phyloP scores from a whole-genome alignment of 2,329 filamentous ascomycete species.

The Myriosclerotinia scirpicola region DNA sequence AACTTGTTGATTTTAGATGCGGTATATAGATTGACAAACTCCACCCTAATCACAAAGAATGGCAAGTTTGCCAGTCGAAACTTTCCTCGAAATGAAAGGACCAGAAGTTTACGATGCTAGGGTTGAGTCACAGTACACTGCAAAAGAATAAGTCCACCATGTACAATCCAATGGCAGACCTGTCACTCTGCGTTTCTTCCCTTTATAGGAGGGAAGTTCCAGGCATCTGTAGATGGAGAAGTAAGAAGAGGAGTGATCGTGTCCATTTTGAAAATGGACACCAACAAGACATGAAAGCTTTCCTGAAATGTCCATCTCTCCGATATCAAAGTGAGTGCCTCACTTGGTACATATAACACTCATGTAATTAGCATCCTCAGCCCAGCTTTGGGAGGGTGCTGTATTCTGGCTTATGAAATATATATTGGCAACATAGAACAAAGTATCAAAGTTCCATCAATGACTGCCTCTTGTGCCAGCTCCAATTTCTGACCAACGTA shows the following conservation, averaged over 20 bases:
- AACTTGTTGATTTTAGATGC: background rate
- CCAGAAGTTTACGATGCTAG: background rate
- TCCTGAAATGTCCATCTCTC: background rate
- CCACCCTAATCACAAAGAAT: background rate
- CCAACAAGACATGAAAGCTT: background rate
- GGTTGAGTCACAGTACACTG: background rate
- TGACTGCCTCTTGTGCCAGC: background rate
- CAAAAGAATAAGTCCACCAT: background rate
- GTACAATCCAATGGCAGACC: background rate
- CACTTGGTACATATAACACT: background rate
- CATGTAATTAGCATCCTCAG: background rate
- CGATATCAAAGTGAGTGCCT: background rate
- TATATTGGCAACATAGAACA: background rate
- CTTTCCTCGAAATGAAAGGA: background rate
- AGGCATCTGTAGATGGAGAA: background rate
- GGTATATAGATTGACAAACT: background rate
- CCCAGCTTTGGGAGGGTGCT: background rate
- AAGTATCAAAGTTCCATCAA: background rate
- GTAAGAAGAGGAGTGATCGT: background rate
- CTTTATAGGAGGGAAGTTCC: background rate
- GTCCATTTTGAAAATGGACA: background rate
- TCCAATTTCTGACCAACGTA: background rate
- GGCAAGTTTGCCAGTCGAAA: background rate
- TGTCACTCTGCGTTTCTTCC: background rate
- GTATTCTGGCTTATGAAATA: background rate